Base-by-base conservation (phyloP, 495 filamentous ascomycete genomes). In the Neohortaea acidophila region DNA sequence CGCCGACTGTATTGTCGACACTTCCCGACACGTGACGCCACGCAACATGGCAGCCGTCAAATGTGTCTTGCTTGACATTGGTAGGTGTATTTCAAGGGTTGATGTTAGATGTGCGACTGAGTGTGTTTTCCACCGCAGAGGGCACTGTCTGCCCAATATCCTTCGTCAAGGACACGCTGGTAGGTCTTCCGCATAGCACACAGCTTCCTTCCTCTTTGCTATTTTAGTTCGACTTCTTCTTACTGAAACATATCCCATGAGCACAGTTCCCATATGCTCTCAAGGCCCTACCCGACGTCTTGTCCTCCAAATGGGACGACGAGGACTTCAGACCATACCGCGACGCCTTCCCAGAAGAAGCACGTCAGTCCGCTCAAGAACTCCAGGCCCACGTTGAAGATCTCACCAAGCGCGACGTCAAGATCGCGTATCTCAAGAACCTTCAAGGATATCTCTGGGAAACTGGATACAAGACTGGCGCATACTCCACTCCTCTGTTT, bases 381-480 rank as follows among this genome's bases (percentile, higher is more conserved):
- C 58, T 82, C 33, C 47, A 63, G 29, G 56, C 65, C 0, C 74
- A 80, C 52, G 65, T 80, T 36, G 56, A 65, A 44, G 73, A 79
- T 43, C 68, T 82, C 39, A 74, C 75, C 47, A 57, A 59, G 37
- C 67, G 62, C 37, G 79, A 82, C 49, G 60, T 78, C 38, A 84
- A 84, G 56, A 57, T 72, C 37, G 56, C 71, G 21, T 78, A 76
- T 53, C 64, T 82, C 39, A 84, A 84, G 56, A 64, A 68, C 44
- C 68, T 82, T 37, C 79, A 82, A 60, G 77, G 79, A 47, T 70
- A 79, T 55, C 65, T 84, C 28, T 84, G 75, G 75, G 55, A 66
- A 45, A 59, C 61, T 15, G 79, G 79, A 35, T 84, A 81, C 55
- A 57, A 59, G 33, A 59, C 62, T 13, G 72, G 75, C 42, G 60